phyloP scores from a whole-genome alignment of 1,284 basidiomycete species.

The Hymenochaete sp. region DNA sequence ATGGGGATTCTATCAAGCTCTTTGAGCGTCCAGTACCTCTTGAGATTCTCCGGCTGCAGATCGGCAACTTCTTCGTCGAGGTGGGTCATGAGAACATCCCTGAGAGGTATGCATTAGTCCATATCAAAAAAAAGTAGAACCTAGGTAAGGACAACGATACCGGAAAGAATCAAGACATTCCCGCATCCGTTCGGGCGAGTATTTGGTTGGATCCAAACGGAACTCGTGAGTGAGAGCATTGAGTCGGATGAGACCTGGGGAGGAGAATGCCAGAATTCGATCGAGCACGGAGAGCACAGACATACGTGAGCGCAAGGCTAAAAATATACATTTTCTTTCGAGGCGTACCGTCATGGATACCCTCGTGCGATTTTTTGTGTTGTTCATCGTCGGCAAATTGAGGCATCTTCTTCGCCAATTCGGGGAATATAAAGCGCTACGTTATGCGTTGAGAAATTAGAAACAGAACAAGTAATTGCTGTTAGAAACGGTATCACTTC shows the following conservation, averaged over 20 bases:
- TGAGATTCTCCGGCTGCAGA: slow-evolving; percentile 51
- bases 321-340: background rate
- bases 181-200: slow-evolving; percentile 49
- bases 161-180: slow-evolving; percentile 51
- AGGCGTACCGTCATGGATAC: slow-evolving; percentile 53
- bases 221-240: slow-evolving; percentile 39
- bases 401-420: slow-evolving; percentile 53
- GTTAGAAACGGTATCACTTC: slow-evolving; percentile 25
- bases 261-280: background rate
- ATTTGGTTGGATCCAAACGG: slow-evolving; percentile 39
- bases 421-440: slow-evolving; percentile 48
- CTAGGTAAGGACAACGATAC: slow-evolving; percentile 2
- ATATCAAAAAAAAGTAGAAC: background rate
- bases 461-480: background rate
- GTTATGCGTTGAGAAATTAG: slow-evolving; percentile 6
- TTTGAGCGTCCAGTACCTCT: slow-evolving; percentile 54
- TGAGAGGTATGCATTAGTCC: slow-evolving; percentile 6
- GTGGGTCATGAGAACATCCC: slow-evolving; percentile 57
- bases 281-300: background rate
- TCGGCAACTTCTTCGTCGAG: slow-evolving; percentile 62
- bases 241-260: slow-evolving; percentile 48
- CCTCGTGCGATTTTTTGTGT: slow-evolving; percentile 53
- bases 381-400: slow-evolving; percentile 44
- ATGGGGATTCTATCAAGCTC: slow-evolving; percentile 47
- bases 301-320: background rate